A percentile compares a stretch with the other conserved stretches of the same genome.
Evolutionary conservation across 2,329 filamentous ascomycete genomes (phyloP).

Genomic region (Epichloe gansuensis): DNA sequence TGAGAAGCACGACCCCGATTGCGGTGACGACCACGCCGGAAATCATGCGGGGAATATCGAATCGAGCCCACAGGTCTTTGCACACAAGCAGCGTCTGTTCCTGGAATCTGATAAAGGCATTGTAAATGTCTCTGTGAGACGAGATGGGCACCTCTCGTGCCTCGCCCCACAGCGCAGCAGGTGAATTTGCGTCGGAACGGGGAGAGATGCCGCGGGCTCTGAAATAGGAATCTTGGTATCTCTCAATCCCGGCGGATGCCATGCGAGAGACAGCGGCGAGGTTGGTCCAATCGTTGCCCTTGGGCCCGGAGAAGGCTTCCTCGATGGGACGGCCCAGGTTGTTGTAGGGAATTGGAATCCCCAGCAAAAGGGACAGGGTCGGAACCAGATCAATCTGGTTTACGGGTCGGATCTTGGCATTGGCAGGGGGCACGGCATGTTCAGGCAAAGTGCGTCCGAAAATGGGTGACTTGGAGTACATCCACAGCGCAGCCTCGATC

Average conservation of each 20-base stretch:
- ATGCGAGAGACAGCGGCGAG: constrained; percentile 66
- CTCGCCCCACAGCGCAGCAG: constrained; percentile 34
- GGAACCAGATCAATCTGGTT: constrained; percentile 93
- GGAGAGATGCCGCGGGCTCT: constrained; percentile 55
- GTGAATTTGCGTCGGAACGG: constrained; percentile 30
- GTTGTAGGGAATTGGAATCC: constrained; percentile 90
- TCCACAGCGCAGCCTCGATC: constrained; percentile 88
- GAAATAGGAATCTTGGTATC: constrained; percentile 79
- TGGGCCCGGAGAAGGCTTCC: constrained; percentile 69
- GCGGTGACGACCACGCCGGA: constrained; percentile 62
- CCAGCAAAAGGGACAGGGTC: constrained; percentile 75
- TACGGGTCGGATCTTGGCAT: constrained; percentile 62
- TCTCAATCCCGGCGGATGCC: constrained; percentile 71
- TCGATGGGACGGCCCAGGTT: constrained; percentile 88
- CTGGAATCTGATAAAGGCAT: constrained; percentile 62
- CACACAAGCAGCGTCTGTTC: constrained; percentile 65
- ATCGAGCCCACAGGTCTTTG: constrained; percentile 79
- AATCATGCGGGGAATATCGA: constrained; percentile 77
- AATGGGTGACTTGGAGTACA: constrained; percentile 81
- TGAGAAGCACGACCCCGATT: constrained; percentile 52
- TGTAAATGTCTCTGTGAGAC: constrained; percentile 28
- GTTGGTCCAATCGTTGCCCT: constrained; percentile 60
- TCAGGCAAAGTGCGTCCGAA: constrained; percentile 66
- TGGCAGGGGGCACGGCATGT: constrained; percentile 45
- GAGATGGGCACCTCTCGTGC: constrained; percentile 19